These are phyloP conservation scores for Xylariaceae sp. DNA, from an alignment of 2,329 filamentous ascomycete species.

Conservation along the genomic window DNA sequence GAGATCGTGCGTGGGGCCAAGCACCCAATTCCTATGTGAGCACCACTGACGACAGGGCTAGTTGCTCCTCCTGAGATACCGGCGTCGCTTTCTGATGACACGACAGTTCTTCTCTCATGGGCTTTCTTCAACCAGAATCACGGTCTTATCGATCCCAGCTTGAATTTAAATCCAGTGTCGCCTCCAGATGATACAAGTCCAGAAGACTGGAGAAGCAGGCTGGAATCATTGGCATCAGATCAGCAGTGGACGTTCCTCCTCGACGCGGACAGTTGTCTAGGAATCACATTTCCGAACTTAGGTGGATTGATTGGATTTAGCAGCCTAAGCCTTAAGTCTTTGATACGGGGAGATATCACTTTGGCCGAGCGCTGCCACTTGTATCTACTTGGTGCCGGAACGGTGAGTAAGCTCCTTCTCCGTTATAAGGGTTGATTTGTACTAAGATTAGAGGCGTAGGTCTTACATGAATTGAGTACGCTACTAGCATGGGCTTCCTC, in stretches of 20 bases:
- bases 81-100: neutral
- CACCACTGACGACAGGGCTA: neutral
- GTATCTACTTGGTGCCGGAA: neutral
- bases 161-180: no score
- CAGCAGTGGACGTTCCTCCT: constrained; percentile 2
- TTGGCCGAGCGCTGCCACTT: constrained; percentile 8
- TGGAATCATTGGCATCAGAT: neutral
- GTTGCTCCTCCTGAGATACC: neutral
- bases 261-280: neutral
- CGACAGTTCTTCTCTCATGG: constrained; percentile 9
- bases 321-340: neutral
- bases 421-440: neutral
- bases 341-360: constrained; percentile 1
- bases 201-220: neutral
- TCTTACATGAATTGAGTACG: constrained; percentile 15
- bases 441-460: constrained; percentile 3
- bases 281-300: neutral
- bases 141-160: no score
- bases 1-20: neutral
- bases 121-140: neutral
- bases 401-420: constrained; percentile 1
- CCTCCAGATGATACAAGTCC: neutral
- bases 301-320: neutral
- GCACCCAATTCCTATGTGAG: neutral
- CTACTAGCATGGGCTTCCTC: neutral